These are phyloP conservation scores for Scolecobasidium constrictum DNA, from an alignment of 2,329 filamentous ascomycete species.

Conservation along the genomic window DNA sequence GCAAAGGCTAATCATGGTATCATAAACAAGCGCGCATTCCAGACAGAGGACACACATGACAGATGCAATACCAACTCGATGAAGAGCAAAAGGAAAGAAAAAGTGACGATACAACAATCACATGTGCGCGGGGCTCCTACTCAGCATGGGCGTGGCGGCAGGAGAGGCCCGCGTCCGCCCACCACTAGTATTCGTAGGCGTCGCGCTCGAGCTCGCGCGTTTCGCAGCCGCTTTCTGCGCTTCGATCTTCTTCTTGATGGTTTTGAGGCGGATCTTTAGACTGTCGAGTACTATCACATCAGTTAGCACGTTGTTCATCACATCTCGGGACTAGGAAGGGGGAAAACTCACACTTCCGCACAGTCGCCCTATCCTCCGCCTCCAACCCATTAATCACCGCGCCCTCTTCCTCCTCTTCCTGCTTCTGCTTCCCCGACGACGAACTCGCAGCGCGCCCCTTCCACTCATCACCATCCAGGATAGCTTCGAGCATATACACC, in stretches of 20 bases:
- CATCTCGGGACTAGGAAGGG: not conserved
- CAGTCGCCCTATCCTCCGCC: slow-evolving; percentile 60
- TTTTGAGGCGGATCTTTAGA: slow-evolving; percentile 29
- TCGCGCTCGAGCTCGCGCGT: not conserved
- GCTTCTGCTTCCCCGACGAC: slow-evolving; percentile 15
- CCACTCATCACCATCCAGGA: slow-evolving; percentile 68
- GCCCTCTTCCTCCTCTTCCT: slow-evolving; percentile 33
- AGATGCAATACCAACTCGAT: too few relatives aligned
- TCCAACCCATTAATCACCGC: slow-evolving; percentile 49
- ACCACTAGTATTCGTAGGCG: not conserved
- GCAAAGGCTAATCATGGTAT: too few relatives aligned
- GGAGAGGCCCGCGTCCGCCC: slow-evolving; percentile 3
- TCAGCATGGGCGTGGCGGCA: not conserved
- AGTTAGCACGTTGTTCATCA: not conserved
- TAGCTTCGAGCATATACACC: slow-evolving; percentile 88
- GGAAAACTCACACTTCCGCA: slow-evolving; percentile 56
- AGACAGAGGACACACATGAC: too few relatives aligned
- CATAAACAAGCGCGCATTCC: too few relatives aligned
- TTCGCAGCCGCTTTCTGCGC: slow-evolving; percentile 21
- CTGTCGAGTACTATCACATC: slow-evolving; percentile 32
- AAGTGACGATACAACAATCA: too few relatives aligned
- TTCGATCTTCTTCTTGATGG: slow-evolving; percentile 35
- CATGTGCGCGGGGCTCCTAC: slow-evolving; percentile 4
- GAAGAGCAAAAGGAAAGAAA: too few relatives aligned
- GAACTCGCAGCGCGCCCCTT: slow-evolving; percentile 18